Evolutionary conservation across 352 stramenopile species (phyloP), one percentile per base, ranked within the genome.

Genomic region (Phytophthora meadii): DNA sequence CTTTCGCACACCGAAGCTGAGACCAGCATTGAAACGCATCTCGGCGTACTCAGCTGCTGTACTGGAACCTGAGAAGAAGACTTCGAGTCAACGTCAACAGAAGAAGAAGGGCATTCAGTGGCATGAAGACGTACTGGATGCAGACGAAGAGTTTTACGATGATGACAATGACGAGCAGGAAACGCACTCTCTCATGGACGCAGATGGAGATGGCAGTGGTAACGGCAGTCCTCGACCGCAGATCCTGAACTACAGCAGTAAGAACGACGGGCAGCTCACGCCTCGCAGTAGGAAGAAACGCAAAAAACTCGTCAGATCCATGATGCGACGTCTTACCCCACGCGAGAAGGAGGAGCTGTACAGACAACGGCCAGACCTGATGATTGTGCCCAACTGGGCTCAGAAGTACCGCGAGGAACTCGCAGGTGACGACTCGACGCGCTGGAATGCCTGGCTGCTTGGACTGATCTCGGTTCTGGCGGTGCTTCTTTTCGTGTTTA

Each of bases 391-490:
- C 3, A 95, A 95, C 52, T 95, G 88, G 88, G 88, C 88, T 6
- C 86, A 94, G 49, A 95, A 95, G 58, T 95, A 95, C 53, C 85
- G 88, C 30, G 85, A 95, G 66, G 88, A 93, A 55, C 77, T 95
- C 47, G 77, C 81, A 25, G 86, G 87, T 24, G 77, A 80, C 45
- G 82, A 92, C 39, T 81, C 82, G 34, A 75, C 78, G 48, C 79
- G 76, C 53, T 95, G 85, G 77, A 92, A 87, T 55, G 76, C 87
- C 15, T 94, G 88, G 86, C 67, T 95, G 55, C 70, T 94, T 36
- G 76, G 74, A 22, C 80, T 94, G 59, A 93, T 95, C 54, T 74
- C 71, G 36, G 77, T 84, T 28, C 68, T 95, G 2, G 66, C 81
- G 14, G 79, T 90, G 56, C 66, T 94, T 56, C 72, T 95, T 32